Evolutionary conservation across 2,329 filamentous ascomycete species (phyloP).

Genomic region (Raffaelea ambrosiae): DNA sequence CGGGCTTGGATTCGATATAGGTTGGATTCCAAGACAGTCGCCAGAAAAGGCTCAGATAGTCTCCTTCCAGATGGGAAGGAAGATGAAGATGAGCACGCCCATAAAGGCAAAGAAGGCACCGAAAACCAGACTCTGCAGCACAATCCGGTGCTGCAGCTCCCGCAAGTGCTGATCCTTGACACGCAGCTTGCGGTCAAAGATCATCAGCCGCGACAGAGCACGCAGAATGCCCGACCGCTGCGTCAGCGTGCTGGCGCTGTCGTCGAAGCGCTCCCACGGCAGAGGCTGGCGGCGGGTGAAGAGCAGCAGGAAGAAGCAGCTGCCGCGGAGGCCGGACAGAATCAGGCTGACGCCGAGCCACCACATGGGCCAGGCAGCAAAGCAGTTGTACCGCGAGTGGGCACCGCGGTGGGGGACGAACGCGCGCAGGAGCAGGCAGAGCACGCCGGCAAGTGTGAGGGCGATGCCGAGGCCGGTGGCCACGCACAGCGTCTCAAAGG

Average conservation of each 20-base stretch:
- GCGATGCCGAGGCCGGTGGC: conserved; percentile 33
- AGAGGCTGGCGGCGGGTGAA: conserved; percentile 35
- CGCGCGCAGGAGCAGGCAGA: conserved; percentile 30
- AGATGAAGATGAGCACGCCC: conserved; percentile 30
- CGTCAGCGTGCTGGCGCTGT: conserved; percentile 17
- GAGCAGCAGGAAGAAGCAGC: conserved; percentile 38
- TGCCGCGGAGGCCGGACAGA: conserved; percentile 34
- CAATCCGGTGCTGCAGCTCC: conserved; percentile 34
- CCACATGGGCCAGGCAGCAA: conserved; percentile 37
- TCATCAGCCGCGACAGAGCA: conserved; percentile 30
- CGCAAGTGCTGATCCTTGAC: conserved; percentile 35
- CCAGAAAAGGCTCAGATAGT: conserved; percentile 1
- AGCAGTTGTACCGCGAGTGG: conserved; percentile 31
- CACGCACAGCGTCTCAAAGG: conserved; percentile 38
- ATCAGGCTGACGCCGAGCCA: conserved; percentile 33
- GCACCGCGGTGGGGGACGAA: conserved; percentile 27
- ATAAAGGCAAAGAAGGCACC: conserved; percentile 27
- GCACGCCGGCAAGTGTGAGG: conserved; percentile 29
- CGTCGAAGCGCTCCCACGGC: conserved; percentile 39
- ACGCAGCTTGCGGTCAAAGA: conserved; percentile 36
- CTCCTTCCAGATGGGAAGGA: conserved; percentile 33
- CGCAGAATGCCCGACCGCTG: conserved; percentile 19
- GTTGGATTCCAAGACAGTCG: too few species aligned
- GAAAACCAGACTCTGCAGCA: conserved; percentile 30
- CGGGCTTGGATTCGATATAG: too few species aligned